Percentiles rank a stretch among this genome's conserved stretches.
These are phyloP conservation scores for Lepiota brunneoincarnata DNA, from an alignment of 768 basidiomycete species.

Conservation along the genomic window DNA sequence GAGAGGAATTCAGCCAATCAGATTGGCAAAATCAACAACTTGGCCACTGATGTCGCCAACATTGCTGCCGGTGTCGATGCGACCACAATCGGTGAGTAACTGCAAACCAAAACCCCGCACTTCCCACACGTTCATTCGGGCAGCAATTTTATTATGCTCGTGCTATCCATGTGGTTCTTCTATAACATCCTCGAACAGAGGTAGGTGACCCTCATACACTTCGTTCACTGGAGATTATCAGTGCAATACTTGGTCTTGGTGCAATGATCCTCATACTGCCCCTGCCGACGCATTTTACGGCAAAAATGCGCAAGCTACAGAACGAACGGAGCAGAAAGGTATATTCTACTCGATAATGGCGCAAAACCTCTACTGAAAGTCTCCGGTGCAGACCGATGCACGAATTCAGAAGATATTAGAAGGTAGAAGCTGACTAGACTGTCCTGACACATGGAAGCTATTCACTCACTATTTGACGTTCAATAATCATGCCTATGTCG, in stretches of 20 bases:
- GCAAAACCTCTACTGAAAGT: not conserved
- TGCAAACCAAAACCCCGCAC: not conserved
- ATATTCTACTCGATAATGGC: not conserved
- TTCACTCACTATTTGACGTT: not conserved
- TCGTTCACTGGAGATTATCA: not conserved
- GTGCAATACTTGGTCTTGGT: not conserved
- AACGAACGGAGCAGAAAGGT: conserved; percentile 46
- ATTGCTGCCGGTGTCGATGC: conserved; percentile 36
- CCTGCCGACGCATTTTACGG: not conserved
- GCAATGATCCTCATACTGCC: conserved; percentile 1
- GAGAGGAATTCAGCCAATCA: conserved; percentile 40
- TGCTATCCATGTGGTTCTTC: conserved; percentile 39
- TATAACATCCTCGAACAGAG: conserved; percentile 46
- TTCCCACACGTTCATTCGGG: not conserved
- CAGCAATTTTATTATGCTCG: conserved; percentile 36
- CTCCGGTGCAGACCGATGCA: conserved; percentile 39
- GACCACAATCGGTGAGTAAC: conserved; percentile 21
- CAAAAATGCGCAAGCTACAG: conserved; percentile 26
- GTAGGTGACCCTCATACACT: conserved; percentile 16
- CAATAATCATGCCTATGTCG: conserved; percentile 19
- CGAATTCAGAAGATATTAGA: conserved; percentile 62
- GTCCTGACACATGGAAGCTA: not conserved
- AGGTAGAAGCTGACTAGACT: conserved; percentile 29
- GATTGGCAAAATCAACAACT: conserved; percentile 75
- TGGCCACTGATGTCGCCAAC: conserved; percentile 57